Evolutionary conservation across 2,329 filamentous ascomycete genomes (phyloP).

Genomic region (Neonectria sp.): DNA sequence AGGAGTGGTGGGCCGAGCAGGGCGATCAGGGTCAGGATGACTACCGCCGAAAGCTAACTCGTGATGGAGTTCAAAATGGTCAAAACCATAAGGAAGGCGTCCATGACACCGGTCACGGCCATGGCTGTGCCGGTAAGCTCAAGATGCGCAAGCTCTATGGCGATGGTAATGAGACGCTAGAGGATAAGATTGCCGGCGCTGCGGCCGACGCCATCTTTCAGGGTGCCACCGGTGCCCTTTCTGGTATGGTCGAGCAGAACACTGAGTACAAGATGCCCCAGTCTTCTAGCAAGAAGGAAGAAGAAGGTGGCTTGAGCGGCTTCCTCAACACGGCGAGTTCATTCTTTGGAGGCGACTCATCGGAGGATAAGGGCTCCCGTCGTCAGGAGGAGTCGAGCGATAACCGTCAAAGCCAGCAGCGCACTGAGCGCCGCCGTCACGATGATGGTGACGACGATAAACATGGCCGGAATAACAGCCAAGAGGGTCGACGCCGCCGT

Average conservation of each 20-base stretch:
- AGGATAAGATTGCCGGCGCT: conserved; percentile 70
- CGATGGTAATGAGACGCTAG: conserved; percentile 60
- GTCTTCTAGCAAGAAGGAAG: conserved; percentile 57
- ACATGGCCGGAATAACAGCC: conserved; percentile 17
- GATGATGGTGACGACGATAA: conserved; percentile 32
- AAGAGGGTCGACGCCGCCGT: conserved; percentile 21
- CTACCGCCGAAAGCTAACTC: conserved; percentile 82
- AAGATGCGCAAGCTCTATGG: conserved; percentile 80
- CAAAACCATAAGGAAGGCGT: conserved; percentile 91
- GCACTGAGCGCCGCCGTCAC: conserved; percentile 64
- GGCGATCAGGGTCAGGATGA: conserved; percentile 70
- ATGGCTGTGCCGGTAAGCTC: conserved; percentile 85
- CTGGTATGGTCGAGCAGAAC: conserved; percentile 62
- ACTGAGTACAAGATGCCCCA: conserved; percentile 60
- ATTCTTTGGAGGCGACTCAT: conserved; percentile 70
- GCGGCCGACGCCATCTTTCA: conserved; percentile 71
- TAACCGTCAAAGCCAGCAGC: conserved; percentile 61
- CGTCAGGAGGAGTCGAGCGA: conserved; percentile 68
- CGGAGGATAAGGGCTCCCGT: conserved; percentile 58
- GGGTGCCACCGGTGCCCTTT: conserved; percentile 69
- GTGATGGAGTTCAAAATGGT: conserved; percentile 81
- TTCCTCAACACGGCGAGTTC: conserved; percentile 79
- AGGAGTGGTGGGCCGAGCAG: conserved; percentile 86
- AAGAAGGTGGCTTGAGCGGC: conserved; percentile 77
- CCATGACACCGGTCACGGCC: conserved; percentile 86